Conservation (phyloP, 1,139 yeast genomes). For the Magnusiomyces fungicola region DNA sequence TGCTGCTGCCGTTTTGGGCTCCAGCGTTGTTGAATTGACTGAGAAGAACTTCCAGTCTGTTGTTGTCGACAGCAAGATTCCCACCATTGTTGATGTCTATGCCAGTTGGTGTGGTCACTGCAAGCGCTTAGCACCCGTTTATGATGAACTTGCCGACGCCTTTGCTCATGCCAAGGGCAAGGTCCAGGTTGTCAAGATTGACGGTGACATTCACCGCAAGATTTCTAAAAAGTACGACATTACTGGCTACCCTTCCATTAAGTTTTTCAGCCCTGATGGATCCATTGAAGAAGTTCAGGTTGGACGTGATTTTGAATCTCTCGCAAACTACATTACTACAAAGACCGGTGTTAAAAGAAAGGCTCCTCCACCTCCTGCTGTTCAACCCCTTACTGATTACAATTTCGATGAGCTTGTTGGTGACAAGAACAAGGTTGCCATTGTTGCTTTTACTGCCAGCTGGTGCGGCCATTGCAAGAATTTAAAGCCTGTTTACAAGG, state of each 20-base stretch:
- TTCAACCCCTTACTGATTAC: conserved; percentile 36
- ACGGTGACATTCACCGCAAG: conserved; percentile 57
- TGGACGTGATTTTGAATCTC: conserved; percentile 35
- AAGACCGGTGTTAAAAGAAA: conserved; percentile 36
- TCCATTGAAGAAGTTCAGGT: conserved; percentile 30
- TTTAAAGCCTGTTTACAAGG: conserved; percentile 57
- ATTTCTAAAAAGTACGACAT: conserved; percentile 49
- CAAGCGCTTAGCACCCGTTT: conserved; percentile 55
- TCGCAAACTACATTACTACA: conserved; percentile 43
- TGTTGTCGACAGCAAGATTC: conserved; percentile 50
- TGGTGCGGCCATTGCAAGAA: conserved; percentile 78
- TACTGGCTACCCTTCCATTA: conserved; percentile 60
- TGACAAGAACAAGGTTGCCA: conserved; percentile 23
- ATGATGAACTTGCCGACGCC: conserved; percentile 52
- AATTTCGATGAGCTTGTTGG: conserved; percentile 20
- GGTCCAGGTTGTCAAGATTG: conserved; percentile 45
- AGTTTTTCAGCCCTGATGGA: conserved; percentile 41
- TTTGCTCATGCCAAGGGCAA: conserved; percentile 42
- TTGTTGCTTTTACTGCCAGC: conserved; percentile 53
- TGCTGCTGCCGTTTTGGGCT: conserved; percentile 9
- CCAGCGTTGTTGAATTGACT: conserved; percentile 37
- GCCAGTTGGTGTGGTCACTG: conserved; percentile 87
- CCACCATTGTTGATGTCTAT: conserved; percentile 63
- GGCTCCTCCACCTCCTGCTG: conserved; percentile 28
- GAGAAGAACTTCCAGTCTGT: conserved; percentile 48